Evolutionary conservation across 1,284 basidiomycete genomes (phyloP).

Genomic region (Limonomyces culmigenus): DNA sequence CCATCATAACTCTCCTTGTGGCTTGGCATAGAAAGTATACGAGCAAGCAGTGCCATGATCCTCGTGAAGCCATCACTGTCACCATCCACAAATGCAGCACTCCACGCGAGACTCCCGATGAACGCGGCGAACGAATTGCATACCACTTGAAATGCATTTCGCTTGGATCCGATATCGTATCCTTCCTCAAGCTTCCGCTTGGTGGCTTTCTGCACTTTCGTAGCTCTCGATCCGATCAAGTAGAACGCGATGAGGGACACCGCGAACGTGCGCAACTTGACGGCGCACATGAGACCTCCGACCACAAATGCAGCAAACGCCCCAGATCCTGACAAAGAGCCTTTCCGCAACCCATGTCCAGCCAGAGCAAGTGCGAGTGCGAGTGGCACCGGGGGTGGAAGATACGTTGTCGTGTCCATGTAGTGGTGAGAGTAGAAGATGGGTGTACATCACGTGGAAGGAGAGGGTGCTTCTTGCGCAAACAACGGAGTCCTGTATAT

Average conservation of each 20-base stretch:
- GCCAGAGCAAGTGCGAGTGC: constrained; percentile 26
- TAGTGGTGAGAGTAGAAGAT: no score
- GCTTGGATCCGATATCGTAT: constrained; percentile 51
- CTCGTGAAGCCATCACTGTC: no score
- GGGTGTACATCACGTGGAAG: no score
- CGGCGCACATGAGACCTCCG: constrained; percentile 49
- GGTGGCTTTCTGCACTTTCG: constrained; percentile 57
- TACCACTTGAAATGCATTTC: constrained; percentile 66
- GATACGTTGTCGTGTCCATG: no score
- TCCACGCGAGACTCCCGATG: constrained; percentile 48
- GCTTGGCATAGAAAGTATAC: no score
- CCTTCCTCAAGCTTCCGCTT: constrained; percentile 74
- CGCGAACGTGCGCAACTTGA: constrained; percentile 50
- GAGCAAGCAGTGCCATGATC: no score
- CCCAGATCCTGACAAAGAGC: constrained; percentile 54
- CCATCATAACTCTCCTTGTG: no score
- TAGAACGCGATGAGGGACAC: constrained; percentile 70
- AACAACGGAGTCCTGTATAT: no score
- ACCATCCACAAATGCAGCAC: constrained; percentile 12
- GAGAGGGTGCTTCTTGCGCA: no score
- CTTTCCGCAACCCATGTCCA: constrained; percentile 32
- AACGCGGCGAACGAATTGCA: constrained; percentile 66
- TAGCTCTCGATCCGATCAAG: constrained; percentile 66
- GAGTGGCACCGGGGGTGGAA: no score
- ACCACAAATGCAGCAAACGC: constrained; percentile 61